Evolutionary conservation across 2,329 filamentous ascomycete genomes (phyloP), one percentile per base, ranked within the genome.

Genomic region (Epichloe amarillans): DNA sequence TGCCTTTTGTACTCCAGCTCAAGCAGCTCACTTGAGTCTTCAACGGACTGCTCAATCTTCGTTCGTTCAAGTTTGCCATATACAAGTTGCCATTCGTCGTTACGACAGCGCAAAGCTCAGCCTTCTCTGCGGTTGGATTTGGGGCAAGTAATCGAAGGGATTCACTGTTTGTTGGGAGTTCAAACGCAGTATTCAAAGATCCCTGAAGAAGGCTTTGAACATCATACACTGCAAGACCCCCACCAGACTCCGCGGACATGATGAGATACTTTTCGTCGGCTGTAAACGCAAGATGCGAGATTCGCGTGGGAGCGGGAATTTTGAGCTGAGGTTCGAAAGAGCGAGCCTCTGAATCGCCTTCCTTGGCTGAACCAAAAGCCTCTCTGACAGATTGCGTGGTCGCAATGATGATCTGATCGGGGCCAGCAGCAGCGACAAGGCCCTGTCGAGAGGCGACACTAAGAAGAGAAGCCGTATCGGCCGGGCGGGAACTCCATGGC

Each of bases 1-100:
- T 98, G 45, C 93, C 93, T 63, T 84, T 88, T 54, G 81, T 84
- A 65, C 93, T 98, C 93, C 94, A 98, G 51, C 86, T 84, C 5
- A 88, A 77, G 60, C 86, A 93, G 62, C 83, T 89, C 30, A 95
- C 90, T 46, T 85, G 83, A 30, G 77, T 73, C 60, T 83, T 87
- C 55, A 95, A 72, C 1, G 60, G 72, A 55, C 70, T 76, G 36
- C 86, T 87, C 56, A 80, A 80, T 19, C 73, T 73, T 46, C 77
- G 75, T 38, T 83, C 77, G 60, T 84, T 83, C 53, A 98, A 66
- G 64, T 95, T 87, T 7, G 87, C 86, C 66, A 98, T 81, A 63
- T 90, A 72, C 17, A 98, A 74, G 58, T 91, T 86, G 14, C 93
- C 93, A 52, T 83, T 82, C 44, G 72, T 77, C 2, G 90, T 88